Evolutionary conservation across 331 rosid species (phyloP), one percentile per base, ranked within the genome.

Genomic region (Quercus lobata): DNA sequence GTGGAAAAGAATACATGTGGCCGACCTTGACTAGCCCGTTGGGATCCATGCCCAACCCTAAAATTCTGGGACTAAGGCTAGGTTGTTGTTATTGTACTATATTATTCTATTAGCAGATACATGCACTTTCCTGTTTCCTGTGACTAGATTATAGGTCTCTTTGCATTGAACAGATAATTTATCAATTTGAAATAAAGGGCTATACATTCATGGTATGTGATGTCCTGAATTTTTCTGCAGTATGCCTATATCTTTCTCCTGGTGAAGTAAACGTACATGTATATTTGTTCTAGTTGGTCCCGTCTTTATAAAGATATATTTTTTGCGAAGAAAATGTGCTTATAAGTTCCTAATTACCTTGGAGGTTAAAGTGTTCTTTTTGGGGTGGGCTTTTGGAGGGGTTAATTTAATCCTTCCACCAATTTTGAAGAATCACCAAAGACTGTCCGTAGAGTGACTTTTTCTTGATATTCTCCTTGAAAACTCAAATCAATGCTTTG

Each of bases 181-280:
- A 73, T 68, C 55, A 46, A 66, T 57, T 75, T 29, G 2, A 68
- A 78, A 25, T 75, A 44, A 75, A 73, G 62, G 57, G 65, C 21
- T 30, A 56, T 56, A 35, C 10, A 44, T 72, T 53, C 34, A 32
- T 37, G 22, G 12, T 41, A 29, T 44, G 61, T 69, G 57, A 78
- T 63, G 24, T 69, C 27, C 18, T 77, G 65, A 55, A 15, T 17
- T 34, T 53, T 79, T 85, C 29, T 73, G 63, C 18, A 54, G 8
- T 55, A 29, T 41, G 25, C 19, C 63, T 68, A 60, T 19, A 53
- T 27, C 56, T 68, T 72, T 22, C 4, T 69, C 72, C 56, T 73
- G 21, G 6, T 24, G 65, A 29, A 66, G 78, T 65, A 56, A 34
- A 21, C 46, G 27, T 70, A 2, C 77, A 4, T 53, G 61, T 11